Base-by-base conservation (phyloP, 2,329 filamentous ascomycete species). In the Colletotrichum horii region DNA sequence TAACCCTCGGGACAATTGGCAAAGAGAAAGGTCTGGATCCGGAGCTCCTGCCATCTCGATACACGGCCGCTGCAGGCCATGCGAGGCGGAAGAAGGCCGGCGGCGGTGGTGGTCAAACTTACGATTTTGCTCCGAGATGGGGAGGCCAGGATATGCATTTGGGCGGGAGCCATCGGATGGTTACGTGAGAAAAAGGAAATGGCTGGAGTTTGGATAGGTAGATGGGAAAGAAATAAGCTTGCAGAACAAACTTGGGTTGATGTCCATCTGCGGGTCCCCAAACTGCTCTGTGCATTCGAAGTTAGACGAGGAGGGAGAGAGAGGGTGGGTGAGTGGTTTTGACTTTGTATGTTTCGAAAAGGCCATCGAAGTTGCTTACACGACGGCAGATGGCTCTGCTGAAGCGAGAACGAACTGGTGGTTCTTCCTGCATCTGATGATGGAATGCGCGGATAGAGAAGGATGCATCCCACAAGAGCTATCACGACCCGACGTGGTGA, bases 241-340 rank as follows among this genome's bases (percentile, higher is more conserved):
- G 70, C 70, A 38, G 36, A 70, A 73, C 72, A 66, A 66, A 71
- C 62, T 32, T 61, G 68, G 52, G 68, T 66, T 72, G 72, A 62
- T 73, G 56, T 43, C 38, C 56, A 36, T 62, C 56, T 70, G 24
- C 24, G 60, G 56, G 65, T 19, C 65, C 38, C 26, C 22, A 43
- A 56, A 36, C 52, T 69, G 65, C 38, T 16, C 62, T 58, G 61
- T 71, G 43, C 68, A 64, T 26, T 24, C 34, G 28, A 43, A 26
- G 36, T 56, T 16, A 19, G n/a, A 61, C 26, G 58, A 16, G 19
- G n/a, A n/a, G 26, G 60, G 60, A 32, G n/a, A 43, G 36, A 38
- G 15, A 22, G 24, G 24, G 55, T 19, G 22, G 58, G 58, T 62
- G n/a, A 34, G 19, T 34, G 22, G 9, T 32, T 62, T 34, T 66